Percentiles rank a stretch among this genome's conserved stretches.
phyloP scores from a whole-genome alignment of 192 early-diverging fungal genomes.

The Backusella morwellensis region DNA sequence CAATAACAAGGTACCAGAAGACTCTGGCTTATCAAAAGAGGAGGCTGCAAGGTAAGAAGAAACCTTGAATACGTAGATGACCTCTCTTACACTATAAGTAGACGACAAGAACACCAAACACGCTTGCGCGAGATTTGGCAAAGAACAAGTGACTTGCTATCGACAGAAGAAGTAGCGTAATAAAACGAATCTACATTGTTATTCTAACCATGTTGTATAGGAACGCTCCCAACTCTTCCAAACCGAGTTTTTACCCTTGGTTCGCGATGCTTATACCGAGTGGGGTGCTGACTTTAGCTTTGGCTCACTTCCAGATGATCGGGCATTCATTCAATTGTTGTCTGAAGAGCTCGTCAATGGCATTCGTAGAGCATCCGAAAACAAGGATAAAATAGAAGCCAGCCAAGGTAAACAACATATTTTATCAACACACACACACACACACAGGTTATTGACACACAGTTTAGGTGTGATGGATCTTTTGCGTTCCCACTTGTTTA shows the following conservation, averaged over 20 bases:
- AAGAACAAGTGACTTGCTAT: not conserved
- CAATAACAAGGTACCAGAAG: not conserved
- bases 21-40: not conserved
- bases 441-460: not conserved
- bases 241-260: constrained; percentile 20
- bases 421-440: not conserved
- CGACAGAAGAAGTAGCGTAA: not conserved
- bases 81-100: not conserved
- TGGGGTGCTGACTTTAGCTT: constrained; percentile 11
- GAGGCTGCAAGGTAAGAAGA: constrained; percentile 5
- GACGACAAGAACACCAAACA: constrained; percentile 15
- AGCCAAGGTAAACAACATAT: constrained; percentile 24
- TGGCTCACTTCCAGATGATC: constrained; percentile 20
- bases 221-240: constrained; percentile 24
- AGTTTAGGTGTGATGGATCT: constrained; percentile 23
- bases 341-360: constrained; percentile 30
- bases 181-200: not conserved
- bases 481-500: constrained; percentile 34
- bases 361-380: constrained; percentile 30
- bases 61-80: not conserved
- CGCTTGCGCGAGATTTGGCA: constrained; percentile 15
- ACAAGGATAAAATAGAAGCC: constrained; percentile 19
- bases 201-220: constrained; percentile 9
- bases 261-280: constrained; percentile 27
- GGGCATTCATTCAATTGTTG: constrained; percentile 27